phyloP scores from a whole-genome alignment of 345 rosid genomes.

The Camelina hispida region DNA sequence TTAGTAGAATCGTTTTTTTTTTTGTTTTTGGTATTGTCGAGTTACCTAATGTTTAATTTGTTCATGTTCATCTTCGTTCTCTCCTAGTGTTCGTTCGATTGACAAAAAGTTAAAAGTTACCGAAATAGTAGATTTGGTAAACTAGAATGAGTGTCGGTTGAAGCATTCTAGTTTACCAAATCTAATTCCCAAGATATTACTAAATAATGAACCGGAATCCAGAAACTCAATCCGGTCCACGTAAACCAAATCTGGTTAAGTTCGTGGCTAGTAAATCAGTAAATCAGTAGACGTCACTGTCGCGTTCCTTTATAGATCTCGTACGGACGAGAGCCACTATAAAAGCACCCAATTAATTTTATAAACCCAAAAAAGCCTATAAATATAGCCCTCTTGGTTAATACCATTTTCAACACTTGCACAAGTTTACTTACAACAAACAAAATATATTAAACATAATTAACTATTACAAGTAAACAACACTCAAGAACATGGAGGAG shows the following conservation, averaged over 20 bases:
- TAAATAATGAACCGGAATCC: conserved; percentile 9
- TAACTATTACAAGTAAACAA: conserved; percentile 5
- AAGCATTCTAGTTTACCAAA: too few species aligned
- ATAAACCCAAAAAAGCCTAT: conserved; percentile 36
- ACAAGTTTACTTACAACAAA: conserved; percentile 29
- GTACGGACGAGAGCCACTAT: conserved; percentile 38
- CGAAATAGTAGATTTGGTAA: not conserved
- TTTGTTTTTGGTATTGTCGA: too few species aligned
- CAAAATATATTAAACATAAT: not conserved
- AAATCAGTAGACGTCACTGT: conserved; percentile 37
- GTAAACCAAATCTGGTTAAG: conserved; percentile 29
- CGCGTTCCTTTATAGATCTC: conserved; percentile 9
- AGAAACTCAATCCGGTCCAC: conserved; percentile 37
- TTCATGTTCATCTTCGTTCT: too few species aligned
- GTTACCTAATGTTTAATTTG: too few species aligned
- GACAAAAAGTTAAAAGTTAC: not conserved
- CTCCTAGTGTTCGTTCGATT: too few species aligned
- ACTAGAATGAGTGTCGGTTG: conserved; percentile 15
- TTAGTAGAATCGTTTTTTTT: too few species aligned
- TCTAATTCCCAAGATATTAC: not conserved
- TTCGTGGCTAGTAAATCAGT: conserved; percentile 29
- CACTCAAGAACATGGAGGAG: conserved; percentile 44
- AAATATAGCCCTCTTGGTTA: conserved; percentile 26
- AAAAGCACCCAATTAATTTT: conserved; percentile 30
- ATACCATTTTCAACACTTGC: conserved; percentile 32